phyloP scores from a whole-genome alignment of 2,329 filamentous ascomycete species.

The Dendryphion nanum region DNA sequence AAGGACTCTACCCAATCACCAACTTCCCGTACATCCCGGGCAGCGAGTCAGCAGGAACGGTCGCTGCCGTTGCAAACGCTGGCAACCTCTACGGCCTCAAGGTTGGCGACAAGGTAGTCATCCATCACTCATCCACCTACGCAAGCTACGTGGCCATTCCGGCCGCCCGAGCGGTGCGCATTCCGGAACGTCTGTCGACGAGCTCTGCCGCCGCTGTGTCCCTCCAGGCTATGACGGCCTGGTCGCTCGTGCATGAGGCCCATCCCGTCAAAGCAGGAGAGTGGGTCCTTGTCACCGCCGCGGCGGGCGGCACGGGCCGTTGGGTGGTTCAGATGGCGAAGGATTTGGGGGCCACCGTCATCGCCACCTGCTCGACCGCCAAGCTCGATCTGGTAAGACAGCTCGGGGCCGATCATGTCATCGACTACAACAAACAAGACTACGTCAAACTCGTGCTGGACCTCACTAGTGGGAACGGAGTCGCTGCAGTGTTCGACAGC shows the following conservation, averaged over 20 bases:
- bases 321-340: conserved; percentile 74
- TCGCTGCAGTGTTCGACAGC: conserved; percentile 78
- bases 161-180: conserved; percentile 55
- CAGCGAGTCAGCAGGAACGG: conserved; percentile 72
- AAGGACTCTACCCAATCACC: conserved; percentile 71
- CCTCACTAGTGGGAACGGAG: conserved; percentile 71
- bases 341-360: conserved; percentile 70
- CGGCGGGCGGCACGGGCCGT: conserved; percentile 72
- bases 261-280: conserved; percentile 70
- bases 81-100: not conserved
- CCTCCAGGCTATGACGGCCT: conserved; percentile 80
- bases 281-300: conserved; percentile 81
- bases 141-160: conserved; percentile 59
- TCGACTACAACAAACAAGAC: conserved; percentile 66
- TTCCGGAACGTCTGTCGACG: conserved; percentile 62
- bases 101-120: conserved; percentile 68
- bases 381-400: conserved; percentile 69
- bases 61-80: conserved; percentile 62
- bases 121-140: conserved; percentile 57
- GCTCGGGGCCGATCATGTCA: conserved; percentile 68
- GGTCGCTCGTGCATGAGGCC: conserved; percentile 75
- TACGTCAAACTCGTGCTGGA: conserved; percentile 56
- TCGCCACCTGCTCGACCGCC: conserved; percentile 76
- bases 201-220: conserved; percentile 66
- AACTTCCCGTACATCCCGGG: conserved; percentile 73